Percentiles rank a stretch among this genome's conserved stretches.
Conservation (phyloP, 495 filamentous ascomycete species). For the Aspergillus kassunensis region DNA sequence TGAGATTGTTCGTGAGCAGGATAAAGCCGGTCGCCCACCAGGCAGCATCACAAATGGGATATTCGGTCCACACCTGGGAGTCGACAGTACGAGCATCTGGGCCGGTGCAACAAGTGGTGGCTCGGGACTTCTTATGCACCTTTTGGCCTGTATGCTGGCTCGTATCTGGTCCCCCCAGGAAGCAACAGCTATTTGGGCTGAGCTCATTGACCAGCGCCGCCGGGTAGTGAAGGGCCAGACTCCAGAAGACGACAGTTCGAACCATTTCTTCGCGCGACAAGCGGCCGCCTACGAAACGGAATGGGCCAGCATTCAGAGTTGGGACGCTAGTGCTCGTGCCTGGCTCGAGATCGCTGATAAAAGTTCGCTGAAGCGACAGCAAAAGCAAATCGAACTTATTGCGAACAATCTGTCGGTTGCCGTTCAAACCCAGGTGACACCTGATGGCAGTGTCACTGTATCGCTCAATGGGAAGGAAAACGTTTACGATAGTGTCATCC, state of each 20-base stretch:
- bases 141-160: conserved; percentile 12
- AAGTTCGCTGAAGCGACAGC: background rate
- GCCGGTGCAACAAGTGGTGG: conserved; percentile 8
- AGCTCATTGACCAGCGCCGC: conserved; percentile 3
- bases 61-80: conserved; percentile 2
- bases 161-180: conserved; percentile 10
- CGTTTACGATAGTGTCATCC: conserved; percentile 8
- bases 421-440: background rate
- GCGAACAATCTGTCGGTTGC: conserved; percentile 11
- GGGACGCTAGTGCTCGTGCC: conserved; percentile 13
- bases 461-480: background rate
- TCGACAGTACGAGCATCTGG: conserved; percentile 10
- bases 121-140: conserved; percentile 1
- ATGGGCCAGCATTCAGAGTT: background rate
- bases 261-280: background rate
- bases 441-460: background rate
- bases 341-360: conserved; percentile 9
- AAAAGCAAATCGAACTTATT: conserved; percentile 9
- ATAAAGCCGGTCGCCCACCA: background rate
- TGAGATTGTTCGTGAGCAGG: background rate
- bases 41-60: conserved; percentile 2
- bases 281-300: conserved; percentile 2
- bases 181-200: conserved; percentile 11
- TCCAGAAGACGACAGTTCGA: background rate
- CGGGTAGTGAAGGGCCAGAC: background rate